These are phyloP conservation scores for Talaromyces adpressus DNA, from an alignment of 495 filamentous ascomycete genomes.

Conservation along the genomic window DNA sequence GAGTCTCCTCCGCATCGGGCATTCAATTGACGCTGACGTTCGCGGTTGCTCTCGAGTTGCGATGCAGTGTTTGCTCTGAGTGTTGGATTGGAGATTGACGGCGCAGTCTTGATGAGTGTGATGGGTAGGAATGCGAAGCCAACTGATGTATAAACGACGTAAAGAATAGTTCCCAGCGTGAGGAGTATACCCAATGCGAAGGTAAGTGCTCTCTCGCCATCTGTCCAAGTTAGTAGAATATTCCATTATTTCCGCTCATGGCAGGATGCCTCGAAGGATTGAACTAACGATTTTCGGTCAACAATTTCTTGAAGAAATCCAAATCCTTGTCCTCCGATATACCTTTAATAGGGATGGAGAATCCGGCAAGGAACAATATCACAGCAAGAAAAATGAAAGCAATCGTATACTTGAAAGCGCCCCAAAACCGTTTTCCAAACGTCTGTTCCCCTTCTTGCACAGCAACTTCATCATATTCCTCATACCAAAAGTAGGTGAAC, in stretches of 20 bases:
- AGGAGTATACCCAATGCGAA: conserved; percentile 83
- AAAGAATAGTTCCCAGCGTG: conserved; percentile 75
- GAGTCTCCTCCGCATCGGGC: conserved; percentile 72
- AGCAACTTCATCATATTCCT: conserved; percentile 88
- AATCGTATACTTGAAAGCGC: conserved; percentile 84
- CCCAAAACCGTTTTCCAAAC: conserved; percentile 60
- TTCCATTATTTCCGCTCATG: neutral
- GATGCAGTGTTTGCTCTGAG: conserved; percentile 67
- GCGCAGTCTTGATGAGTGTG: conserved; percentile 82
- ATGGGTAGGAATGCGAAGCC: conserved; percentile 87
- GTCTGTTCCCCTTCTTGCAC: conserved; percentile 70
- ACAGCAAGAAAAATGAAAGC: conserved; percentile 73
- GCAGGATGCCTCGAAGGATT: conserved; percentile 6
- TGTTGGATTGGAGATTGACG: conserved; percentile 69
- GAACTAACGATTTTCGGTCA: conserved; percentile 70
- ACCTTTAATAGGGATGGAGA: conserved; percentile 78
- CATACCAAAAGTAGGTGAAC: conserved; percentile 97
- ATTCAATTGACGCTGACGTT: conserved; percentile 86
- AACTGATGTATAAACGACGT: conserved; percentile 79
- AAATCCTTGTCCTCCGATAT: conserved; percentile 58
- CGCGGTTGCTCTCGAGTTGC: conserved; percentile 77
- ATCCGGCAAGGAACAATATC: conserved; percentile 83
- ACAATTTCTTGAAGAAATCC: conserved; percentile 83
- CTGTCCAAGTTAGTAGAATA: conserved; percentile 30
- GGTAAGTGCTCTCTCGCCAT: conserved; percentile 85